Conservation (phyloP, 768 basidiomycete genomes). For the Pulveroboletus sp. region DNA sequence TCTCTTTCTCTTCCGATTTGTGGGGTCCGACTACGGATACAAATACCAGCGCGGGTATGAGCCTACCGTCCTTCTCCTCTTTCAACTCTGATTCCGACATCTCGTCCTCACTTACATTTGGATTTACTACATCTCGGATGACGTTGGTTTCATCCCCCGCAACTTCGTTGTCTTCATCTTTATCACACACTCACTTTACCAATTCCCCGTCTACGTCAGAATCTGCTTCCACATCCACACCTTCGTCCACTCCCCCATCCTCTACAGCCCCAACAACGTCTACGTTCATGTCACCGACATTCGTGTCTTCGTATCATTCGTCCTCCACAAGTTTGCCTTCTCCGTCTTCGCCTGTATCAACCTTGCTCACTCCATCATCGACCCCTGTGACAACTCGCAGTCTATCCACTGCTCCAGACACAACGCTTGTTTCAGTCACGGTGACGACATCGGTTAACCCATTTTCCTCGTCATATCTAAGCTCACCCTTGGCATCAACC, state of each 20-base stretch:
- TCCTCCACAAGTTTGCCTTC: not conserved
- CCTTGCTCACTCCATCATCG: not conserved
- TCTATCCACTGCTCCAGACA: not conserved
- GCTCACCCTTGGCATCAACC: slow-evolving; percentile 14
- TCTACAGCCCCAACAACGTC: not conserved
- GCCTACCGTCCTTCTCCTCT: slow-evolving; percentile 5
- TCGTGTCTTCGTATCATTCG: slow-evolving; percentile 1
- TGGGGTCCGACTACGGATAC: slow-evolving; percentile 2
- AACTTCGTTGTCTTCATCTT: not conserved
- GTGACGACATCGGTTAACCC: slow-evolving; percentile 2
- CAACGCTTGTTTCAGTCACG: slow-evolving; percentile 16
- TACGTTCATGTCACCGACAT: not conserved
- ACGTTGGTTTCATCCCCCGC: not conserved
- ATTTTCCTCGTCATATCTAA: not conserved
- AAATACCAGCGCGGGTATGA: slow-evolving; percentile 18
- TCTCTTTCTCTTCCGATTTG: not conserved
- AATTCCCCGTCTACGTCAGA: slow-evolving; percentile 1
- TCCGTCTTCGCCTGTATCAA: not conserved
- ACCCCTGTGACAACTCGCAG: not conserved
- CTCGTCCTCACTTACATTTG: slow-evolving; percentile 1
- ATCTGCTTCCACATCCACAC: not conserved
- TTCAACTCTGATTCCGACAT: slow-evolving; percentile 17
- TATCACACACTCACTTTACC: not conserved
- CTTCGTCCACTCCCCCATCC: not conserved
- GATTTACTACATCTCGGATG: not conserved